Evolutionary conservation across 805 yeast genomes (phyloP), one percentile per base, ranked within the genome.

Genomic region (Millerozyma acaciae): DNA sequence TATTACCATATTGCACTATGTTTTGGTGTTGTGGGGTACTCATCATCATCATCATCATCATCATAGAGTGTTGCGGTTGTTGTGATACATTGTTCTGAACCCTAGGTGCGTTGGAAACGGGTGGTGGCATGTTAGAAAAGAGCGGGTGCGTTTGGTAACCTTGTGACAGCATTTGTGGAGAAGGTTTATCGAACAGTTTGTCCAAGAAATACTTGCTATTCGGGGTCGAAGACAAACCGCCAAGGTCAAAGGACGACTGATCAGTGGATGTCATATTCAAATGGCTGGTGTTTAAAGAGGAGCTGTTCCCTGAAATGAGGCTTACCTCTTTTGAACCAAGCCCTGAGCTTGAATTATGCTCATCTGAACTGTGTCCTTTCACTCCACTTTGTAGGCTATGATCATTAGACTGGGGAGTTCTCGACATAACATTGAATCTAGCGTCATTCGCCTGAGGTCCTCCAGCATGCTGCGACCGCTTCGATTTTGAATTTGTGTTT

Each of bases 11-110:
- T 35, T 50, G 45, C 12, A 50, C 32, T 5, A 58, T 42, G 33
- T 47, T 49, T 21, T 54, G 62, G 39, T 62, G 68, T 35, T 62
- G 68, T 4, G 72, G 72, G 5, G 72, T 65, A 32, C 70, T 63
- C 68, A 65, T 61, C 55, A 59, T 50, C 64, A 60, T 61, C 61
- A 55, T 51, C 54, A 59, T 50, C 64, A 60, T 61, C 61, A 55
- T 51, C 30, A 35, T 32, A 16, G 34, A 40, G 9, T 39, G 47
- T 12, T 41, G 49, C 19, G 33, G 42, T 21, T 37, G 35, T 10
- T 2, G 32, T 13, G 27, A 44, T 38, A 44, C 45, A 24, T 23
- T 35, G 43, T 21, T 30, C 16, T 30, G 18, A 18, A 35, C 12
- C 32, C 42, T 38, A 36, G 30, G 21, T 31, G 27, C 32, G 43